Evolutionary conservation across 768 basidiomycete genomes (phyloP).

Genomic region (Tylopilus plumbeoviolaceoides): DNA sequence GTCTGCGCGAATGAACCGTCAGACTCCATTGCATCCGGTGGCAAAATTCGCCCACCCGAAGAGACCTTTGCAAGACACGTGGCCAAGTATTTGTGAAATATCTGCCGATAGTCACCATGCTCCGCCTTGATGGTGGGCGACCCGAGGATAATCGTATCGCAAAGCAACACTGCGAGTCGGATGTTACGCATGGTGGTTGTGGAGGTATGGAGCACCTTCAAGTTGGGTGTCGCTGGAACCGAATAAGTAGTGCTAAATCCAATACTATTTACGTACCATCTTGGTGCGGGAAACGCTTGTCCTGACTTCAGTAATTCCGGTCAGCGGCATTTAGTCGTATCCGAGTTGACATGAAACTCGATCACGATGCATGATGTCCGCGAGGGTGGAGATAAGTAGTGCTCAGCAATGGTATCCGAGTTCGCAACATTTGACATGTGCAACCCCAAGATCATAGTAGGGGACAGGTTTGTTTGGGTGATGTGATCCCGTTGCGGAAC

Average conservation of each 20-base stretch:
- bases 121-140: slow-evolving; percentile 26
- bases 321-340: no score
- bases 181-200: not conserved
- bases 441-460: no score
- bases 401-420: no score
- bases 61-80: slow-evolving; percentile 23
- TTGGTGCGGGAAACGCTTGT: no score
- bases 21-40: not conserved
- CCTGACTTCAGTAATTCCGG: no score
- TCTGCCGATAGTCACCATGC: slow-evolving; percentile 52
- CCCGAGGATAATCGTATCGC: not conserved
- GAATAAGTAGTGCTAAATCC: not conserved
- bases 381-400: no score
- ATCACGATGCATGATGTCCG: no score
- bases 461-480: no score
- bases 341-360: no score
- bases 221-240: not conserved
- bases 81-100: slow-evolving; percentile 48
- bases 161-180: not conserved
- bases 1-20: slow-evolving; percentile 1
- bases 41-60: slow-evolving; percentile 5
- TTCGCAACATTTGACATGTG: no score
- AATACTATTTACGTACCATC: no score
- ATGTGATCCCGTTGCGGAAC: no score
- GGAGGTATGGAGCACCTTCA: not conserved